Percentiles rank a stretch among this genome's conserved stretches.
phyloP scores from a whole-genome alignment of 768 basidiomycete genomes.

The Hygrocybe punicea region DNA sequence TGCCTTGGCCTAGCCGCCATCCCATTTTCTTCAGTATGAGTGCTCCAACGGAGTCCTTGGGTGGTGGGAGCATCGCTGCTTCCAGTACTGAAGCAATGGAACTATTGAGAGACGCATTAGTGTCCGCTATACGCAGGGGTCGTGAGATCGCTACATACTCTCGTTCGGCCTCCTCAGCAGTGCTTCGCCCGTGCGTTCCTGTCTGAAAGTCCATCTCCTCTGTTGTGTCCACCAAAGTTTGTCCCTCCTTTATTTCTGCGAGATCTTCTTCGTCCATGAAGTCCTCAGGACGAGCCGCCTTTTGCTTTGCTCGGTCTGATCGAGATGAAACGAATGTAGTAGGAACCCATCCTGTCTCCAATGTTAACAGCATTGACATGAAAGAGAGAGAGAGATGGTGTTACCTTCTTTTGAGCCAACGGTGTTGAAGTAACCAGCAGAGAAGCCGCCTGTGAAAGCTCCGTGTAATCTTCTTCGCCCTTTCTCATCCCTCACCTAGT shows the following conservation, averaged over 20 bases:
- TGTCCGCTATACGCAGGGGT: background rate
- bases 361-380: background rate
- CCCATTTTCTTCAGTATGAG: slow-evolving; percentile 93
- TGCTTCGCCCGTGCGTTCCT: slow-evolving; percentile 35
- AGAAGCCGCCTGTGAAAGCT: slow-evolving; percentile 97
- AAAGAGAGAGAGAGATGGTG: slow-evolving; percentile 9
- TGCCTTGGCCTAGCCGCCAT: slow-evolving; percentile 89
- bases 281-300: slow-evolving; percentile 72
- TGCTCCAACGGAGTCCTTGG: slow-evolving; percentile 78
- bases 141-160: slow-evolving; percentile 45
- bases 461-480: slow-evolving; percentile 92
- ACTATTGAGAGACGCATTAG: slow-evolving; percentile 35
- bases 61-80: slow-evolving; percentile 64
- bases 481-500: slow-evolving; percentile 87
- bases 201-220: slow-evolving; percentile 71
- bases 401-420: slow-evolving; percentile 94
- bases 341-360: slow-evolving; percentile 84
- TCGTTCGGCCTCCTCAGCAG: slow-evolving; percentile 43
- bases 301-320: slow-evolving; percentile 62
- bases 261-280: slow-evolving; percentile 99
- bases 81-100: slow-evolving; percentile 61
- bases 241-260: slow-evolving; percentile 70
- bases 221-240: slow-evolving; percentile 72
- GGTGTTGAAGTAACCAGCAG: slow-evolving; percentile 94
- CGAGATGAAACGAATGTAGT: slow-evolving; percentile 91